Percentiles rank a stretch among this genome's conserved stretches.
Conservation (phyloP, 192 early-diverging fungal species). For the Umbelopsis sp. region DNA sequence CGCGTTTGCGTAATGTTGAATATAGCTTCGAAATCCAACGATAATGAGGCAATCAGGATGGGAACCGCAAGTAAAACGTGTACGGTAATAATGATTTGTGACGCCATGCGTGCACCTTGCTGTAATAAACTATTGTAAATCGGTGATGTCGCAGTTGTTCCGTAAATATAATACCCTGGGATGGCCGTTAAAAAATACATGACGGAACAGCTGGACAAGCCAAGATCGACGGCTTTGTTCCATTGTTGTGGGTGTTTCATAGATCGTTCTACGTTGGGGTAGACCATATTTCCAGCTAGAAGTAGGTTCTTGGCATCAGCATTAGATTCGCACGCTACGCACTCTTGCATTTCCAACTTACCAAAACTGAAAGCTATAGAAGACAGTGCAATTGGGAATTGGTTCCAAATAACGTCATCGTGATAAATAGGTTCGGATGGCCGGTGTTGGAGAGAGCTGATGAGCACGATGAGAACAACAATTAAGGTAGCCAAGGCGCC, state of each 20-base stretch:
- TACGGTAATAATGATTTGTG: slow-evolving; percentile 71
- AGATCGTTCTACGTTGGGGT: slow-evolving; percentile 74
- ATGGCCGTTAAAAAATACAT: slow-evolving; percentile 71
- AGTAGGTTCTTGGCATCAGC: background rate
- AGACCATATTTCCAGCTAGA: slow-evolving; percentile 70
- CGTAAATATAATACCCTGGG: slow-evolving; percentile 74
- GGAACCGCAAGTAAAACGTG: slow-evolving; percentile 83
- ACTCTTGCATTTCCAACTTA: background rate
- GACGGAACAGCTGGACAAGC: slow-evolving; percentile 58
- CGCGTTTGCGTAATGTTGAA: slow-evolving; percentile 45
- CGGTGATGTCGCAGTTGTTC: slow-evolving; percentile 59
- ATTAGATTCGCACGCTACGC: background rate
- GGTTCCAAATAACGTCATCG: slow-evolving; percentile 45
- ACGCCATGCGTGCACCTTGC: slow-evolving; percentile 56
- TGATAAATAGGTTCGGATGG: slow-evolving; percentile 13
- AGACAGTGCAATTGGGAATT: slow-evolving; percentile 66
- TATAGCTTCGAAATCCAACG: slow-evolving; percentile 64
- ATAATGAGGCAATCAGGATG: slow-evolving; percentile 71
- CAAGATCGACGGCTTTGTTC: slow-evolving; percentile 56
- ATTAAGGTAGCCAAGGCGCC: slow-evolving; percentile 69
- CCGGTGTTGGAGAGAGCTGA: slow-evolving; percentile 40
- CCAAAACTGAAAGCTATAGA: slow-evolving; percentile 74
- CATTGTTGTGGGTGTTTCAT: slow-evolving; percentile 75
- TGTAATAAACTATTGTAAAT: slow-evolving; percentile 67
- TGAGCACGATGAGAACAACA: slow-evolving; percentile 64